Percentiles rank a stretch among this genome's conserved stretches.
Evolutionary conservation across 139 green algal species (phyloP).

Genomic region (Chlorella sp.): DNA sequence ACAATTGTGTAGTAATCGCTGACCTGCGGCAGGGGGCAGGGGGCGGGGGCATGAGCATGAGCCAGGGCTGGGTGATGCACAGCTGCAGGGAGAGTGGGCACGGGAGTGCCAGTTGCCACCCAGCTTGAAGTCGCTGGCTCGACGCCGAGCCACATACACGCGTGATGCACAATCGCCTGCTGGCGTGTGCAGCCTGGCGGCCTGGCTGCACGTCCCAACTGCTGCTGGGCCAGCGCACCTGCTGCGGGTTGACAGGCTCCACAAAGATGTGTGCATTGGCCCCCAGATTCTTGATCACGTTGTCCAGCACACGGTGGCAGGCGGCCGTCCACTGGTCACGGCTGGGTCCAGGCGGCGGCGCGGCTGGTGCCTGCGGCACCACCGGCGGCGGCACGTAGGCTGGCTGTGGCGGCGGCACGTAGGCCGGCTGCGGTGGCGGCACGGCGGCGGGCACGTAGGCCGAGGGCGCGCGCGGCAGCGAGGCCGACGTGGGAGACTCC

Average conservation of each 20-base stretch:
- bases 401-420: background rate
- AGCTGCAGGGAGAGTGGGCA: too few relatives aligned
- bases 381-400: background rate
- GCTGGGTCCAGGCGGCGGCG: background rate
- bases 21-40: background rate
- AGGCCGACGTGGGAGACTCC: slow-evolving; percentile 21
- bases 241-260: slow-evolving; percentile 4
- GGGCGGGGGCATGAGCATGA: too few relatives aligned
- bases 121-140: too few relatives aligned
- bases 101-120: too few relatives aligned
- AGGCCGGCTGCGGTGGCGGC: background rate
- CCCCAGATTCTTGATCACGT: slow-evolving; percentile 28
- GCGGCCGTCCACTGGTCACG: slow-evolving; percentile 7
- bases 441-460: too few relatives aligned
- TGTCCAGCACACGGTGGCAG: slow-evolving; percentile 34
- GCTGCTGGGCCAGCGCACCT: background rate
- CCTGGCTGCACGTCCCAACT: too few relatives aligned
- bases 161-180: too few relatives aligned
- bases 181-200: too few relatives aligned
- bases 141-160: too few relatives aligned
- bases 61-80: too few relatives aligned
- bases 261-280: slow-evolving; percentile 25
- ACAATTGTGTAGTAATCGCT: slow-evolving; percentile 44
- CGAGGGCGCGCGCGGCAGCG: too few relatives aligned
- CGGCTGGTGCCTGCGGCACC: background rate